Base-by-base conservation (phyloP, 129 eudicot genomes). In the Helianthus tuberosus region DNA sequence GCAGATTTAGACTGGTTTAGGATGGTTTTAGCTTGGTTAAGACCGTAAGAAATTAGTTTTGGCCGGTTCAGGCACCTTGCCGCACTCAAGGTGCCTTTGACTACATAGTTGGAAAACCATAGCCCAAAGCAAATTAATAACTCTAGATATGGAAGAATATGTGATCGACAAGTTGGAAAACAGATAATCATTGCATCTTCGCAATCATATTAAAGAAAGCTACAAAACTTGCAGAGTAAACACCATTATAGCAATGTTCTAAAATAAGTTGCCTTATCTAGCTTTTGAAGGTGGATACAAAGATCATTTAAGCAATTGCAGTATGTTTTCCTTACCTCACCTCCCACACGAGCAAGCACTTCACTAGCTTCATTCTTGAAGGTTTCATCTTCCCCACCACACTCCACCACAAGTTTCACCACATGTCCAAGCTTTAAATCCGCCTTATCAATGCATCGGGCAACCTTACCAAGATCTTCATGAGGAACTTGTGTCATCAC, bases 291-390 rank as follows among this genome's bases (percentile, higher is more conserved):
- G 79, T 89, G 85, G 32, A 90, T 82, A 70, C 96, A 94, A 15
- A 90, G 84, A 84, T 94, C 97, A 38, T 91, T 88, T 71, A 94
- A 82, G 79, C 93, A 88, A 77, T 91, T 88, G 72, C 96, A 88
- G 57, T 79, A 88, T 9, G 96, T 80, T 74, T 82, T 91, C 65
- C 64, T 80, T 16, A 91, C 89, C 80, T 83, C 96, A 11, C 53
- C 39, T 57, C 83, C 72, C 64, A 80, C 60, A 27, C 73, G 32
- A 35, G 61, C 76, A 57, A 94, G 75, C 23, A 91, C 89, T 67
- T 91, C 89, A 35, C 71, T 50, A 44, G 86, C 90, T 66, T 86
- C 87, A 20, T 25, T 86, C 57, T 50, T 80, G 54, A 90, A 85
- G 47, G 41, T 67, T 43, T 69, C 85, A 12, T 85, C 90, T 36